Evolutionary conservation across 2,329 filamentous ascomycete genomes (phyloP), one percentile per base, ranked within the genome.

Genomic region (Ceratocystis alfenasii): DNA sequence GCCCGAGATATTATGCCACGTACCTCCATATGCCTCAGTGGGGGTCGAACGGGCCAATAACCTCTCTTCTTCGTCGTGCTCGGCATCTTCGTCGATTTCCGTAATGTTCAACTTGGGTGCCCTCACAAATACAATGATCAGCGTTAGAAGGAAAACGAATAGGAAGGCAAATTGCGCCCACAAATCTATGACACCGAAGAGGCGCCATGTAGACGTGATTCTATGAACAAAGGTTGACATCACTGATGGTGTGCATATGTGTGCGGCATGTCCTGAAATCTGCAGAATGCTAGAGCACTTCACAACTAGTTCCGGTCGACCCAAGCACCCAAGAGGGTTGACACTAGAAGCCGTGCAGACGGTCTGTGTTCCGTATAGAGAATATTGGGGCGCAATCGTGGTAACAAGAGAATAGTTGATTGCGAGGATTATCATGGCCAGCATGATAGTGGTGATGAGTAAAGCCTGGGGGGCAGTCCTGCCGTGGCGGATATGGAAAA

Each of bases 141-240:
- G 89, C 12, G 95, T 86, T 65, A 96, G 76, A 8, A 96, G 75
- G 75, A 95, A 96, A 22, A 96, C 80, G 44, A 76, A 87, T 55
- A 99, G 76, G 77, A 99, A 97, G 12, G 83, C 88, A 73, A 96
- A 97, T 72, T 99, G 94, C 0, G 91, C 89, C 91, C 92, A 99
- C 75, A 97, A 99, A 70, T 90, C 83, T n/a, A 97, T 78, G 10
- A 87, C 85, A 10, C 94, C 94, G 72, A 99, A 95, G 73, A 96
- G 90, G 5, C 94, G 92, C 81, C 94, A 99, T 73, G 95, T 96
- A 72, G 96, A 83, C 25, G 89, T 92, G 68, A 96, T 84, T 57
- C 92, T 86, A 75, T 97, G 96, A 69, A 99, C 80, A 76, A 99
- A 95, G 0, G 90, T 96, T 68, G 89, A 94, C 74, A 92, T 88